Evolutionary conservation across 2,329 filamentous ascomycete species (phyloP), one percentile per base, ranked within the genome.

Genomic region (Aureobasidium sp.): DNA sequence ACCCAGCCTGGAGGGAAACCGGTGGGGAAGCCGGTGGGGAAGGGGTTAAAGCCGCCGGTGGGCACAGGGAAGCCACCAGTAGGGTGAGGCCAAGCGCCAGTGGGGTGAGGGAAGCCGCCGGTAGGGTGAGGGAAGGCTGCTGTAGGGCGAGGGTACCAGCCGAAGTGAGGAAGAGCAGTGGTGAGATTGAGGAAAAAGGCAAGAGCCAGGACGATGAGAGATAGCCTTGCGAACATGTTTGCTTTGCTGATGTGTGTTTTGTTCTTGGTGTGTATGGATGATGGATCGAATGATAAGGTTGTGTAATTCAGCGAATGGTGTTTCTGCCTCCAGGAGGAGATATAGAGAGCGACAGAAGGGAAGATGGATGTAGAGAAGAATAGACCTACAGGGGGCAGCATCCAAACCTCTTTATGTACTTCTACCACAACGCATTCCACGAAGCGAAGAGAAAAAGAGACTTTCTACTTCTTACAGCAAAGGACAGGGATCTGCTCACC

Each of bases 1-100:
- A 61, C 32, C 32, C 21, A 55, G 32, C 64, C 64, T 39, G 64
- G 61, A n/a, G 64, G 62, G 54, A 49, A 45, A n/a, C 34, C 36
- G 16, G 32, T 30, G 16, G 42, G 44, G 55, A 47, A 45, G n/a
- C 59, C 49, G 7, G 49, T 55, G 25, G 61, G 60, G 41, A 44
- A 37, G 14, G 42, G 21, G 44, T 47, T 47, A 21, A 47, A 39
- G 45, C 53, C 51, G 3, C 48, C 55, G 21, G 53, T 39, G 41
- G 61, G 63, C 3, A 37, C 11, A 27, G 44, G 54, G 34, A 53
- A 61, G 27, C 62, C 59, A 39, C 62, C 59, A 34, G 55, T 48
- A 29, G 64, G 37, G 41, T 39, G 21, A n/a, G 16, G 25, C 50
- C 27, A 63, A 30, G 27, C 36, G 42, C 45, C 48, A 7, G 39